Percentiles rank a stretch among this genome's conserved stretches.
Conservation (phyloP, 2,329 filamentous ascomycete genomes). For the Geosmithia morbida region DNA sequence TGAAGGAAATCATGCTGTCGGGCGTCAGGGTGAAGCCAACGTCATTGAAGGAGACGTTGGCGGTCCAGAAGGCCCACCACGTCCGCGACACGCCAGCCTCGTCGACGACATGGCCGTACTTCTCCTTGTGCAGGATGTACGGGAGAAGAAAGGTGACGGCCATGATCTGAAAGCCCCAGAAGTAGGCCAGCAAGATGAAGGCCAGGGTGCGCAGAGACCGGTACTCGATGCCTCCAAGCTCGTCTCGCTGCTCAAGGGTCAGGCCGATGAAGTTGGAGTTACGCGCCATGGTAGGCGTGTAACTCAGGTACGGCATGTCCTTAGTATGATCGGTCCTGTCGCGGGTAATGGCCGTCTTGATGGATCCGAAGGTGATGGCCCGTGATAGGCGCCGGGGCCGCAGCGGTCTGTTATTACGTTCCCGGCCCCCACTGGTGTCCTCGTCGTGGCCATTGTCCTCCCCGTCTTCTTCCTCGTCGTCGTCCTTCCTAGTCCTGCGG, state of each 20-base stretch:
- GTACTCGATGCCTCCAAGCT: slow-evolving; percentile 93
- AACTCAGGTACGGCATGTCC: slow-evolving; percentile 81
- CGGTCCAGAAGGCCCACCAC: slow-evolving; percentile 91
- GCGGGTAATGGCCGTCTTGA: slow-evolving; percentile 41
- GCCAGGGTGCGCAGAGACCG: slow-evolving; percentile 78
- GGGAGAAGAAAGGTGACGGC: slow-evolving; percentile 61
- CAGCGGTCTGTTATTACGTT: slow-evolving; percentile 4
- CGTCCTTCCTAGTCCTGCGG: neutral
- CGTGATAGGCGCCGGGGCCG: slow-evolving; percentile 4
- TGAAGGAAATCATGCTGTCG: slow-evolving; percentile 87
- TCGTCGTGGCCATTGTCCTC: slow-evolving; percentile 19
- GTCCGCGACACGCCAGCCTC: slow-evolving; percentile 45
- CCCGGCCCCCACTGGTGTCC: slow-evolving; percentile 4
- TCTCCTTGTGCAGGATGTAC: slow-evolving; percentile 56
- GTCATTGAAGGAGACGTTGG: slow-evolving; percentile 84
- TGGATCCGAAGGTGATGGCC: slow-evolving; percentile 39
- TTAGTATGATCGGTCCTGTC: slow-evolving; percentile 19
- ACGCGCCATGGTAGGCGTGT: slow-evolving; percentile 79
- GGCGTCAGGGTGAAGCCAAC: slow-evolving; percentile 86
- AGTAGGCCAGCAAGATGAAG: slow-evolving; percentile 65
- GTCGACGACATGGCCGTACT: slow-evolving; percentile 53
- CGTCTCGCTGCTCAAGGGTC: slow-evolving; percentile 81
- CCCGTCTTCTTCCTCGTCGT: neutral
- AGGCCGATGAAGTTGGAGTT: slow-evolving; percentile 88
- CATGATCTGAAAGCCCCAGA: slow-evolving; percentile 67